phyloP scores from a whole-genome alignment of 768 basidiomycete species.

The Lactifluus echinatus region DNA sequence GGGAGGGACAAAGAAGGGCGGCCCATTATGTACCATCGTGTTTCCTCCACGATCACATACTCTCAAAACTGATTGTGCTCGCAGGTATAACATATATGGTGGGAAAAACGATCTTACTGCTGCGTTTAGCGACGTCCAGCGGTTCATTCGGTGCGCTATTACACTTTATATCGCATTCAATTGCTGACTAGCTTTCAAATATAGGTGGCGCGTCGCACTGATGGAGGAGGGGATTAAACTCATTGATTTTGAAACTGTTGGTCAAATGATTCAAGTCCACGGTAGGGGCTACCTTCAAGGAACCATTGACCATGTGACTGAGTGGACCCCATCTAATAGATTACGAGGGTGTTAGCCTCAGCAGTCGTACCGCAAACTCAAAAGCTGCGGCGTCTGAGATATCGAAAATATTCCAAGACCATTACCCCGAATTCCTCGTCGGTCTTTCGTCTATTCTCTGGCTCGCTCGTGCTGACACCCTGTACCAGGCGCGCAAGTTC shows the following conservation, averaged over 20 bases:
- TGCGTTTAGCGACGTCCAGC: conserved; percentile 68
- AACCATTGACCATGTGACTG: not conserved
- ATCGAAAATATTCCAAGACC: conserved; percentile 60
- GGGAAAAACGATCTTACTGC: conserved; percentile 54
- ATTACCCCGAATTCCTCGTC: conserved; percentile 77
- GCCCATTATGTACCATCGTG: conserved; percentile 58
- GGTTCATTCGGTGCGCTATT: conserved; percentile 58
- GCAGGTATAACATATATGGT: conserved; percentile 75
- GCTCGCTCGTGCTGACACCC: not conserved
- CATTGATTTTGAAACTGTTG: conserved; percentile 66
- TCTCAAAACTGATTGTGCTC: not conserved
- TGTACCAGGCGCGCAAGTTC: conserved; percentile 55
- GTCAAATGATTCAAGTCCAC: conserved; percentile 22
- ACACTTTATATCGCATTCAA: not conserved
- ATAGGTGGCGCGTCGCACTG: conserved; percentile 69
- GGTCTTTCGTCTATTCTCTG: conserved; percentile 15
- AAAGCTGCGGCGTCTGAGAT: conserved; percentile 73
- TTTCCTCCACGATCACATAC: not conserved
- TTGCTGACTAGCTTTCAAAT: not conserved
- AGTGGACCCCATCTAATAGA: conserved; percentile 33
- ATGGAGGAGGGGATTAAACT: conserved; percentile 59
- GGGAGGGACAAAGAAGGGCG: conserved; percentile 65
- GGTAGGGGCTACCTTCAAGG: not conserved
- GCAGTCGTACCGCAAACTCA: conserved; percentile 60
- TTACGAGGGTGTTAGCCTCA: conserved; percentile 63